Base-by-base conservation (phyloP, 495 filamentous ascomycete genomes). In the Penicillium cinerascens region DNA sequence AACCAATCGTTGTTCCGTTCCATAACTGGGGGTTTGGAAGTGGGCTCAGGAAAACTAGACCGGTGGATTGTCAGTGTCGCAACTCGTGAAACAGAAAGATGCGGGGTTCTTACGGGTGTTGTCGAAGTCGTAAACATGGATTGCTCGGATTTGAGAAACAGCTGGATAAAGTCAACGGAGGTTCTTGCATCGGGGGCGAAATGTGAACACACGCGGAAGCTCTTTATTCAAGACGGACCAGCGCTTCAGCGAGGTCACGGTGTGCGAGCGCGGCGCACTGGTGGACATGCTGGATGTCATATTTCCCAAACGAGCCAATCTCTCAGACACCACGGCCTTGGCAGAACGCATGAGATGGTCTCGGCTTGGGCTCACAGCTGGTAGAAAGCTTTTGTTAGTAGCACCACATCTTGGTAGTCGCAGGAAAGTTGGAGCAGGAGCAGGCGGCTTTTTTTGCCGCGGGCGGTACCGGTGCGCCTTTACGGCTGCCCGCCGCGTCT, bases 51-150 rank as follows among this genome's bases (percentile, higher is more conserved):
- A 99, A 99, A 9, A 99, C 90, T 95, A 56, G 27, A 39, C 1
- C 39, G 1, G 13, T 27, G 8, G 11, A 33, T 10, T 26, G 49
- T 69, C 52, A 66, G 49, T 42, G 42, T 16, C 7, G 27, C 6
- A 5, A 20, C 5, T 42, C 17, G 25, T 44, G 13, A 16, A 21
- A 4, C 20, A 13, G 5, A 26, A 33, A 18, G 16, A 33, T 16
- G 29, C 3, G 38, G 18, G 41, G 45, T 33, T 60, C 82, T 70
- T 77, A 95, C 91, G 75, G 36, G 93, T 99, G 62, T 99, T 97
- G 65, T 99, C 93, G 66, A 99, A 99, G 71, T 99, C 93, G 75
- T 97, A 99, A 51, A 99, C 80, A 66, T 99, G 93, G 46, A 99
- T 83, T 6, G 82, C 66, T 64, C 82, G 88, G 62, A 97, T 86